These are phyloP conservation scores for Aspergillus sparsus DNA, from an alignment of 495 filamentous ascomycete genomes.

Conservation along the genomic window DNA sequence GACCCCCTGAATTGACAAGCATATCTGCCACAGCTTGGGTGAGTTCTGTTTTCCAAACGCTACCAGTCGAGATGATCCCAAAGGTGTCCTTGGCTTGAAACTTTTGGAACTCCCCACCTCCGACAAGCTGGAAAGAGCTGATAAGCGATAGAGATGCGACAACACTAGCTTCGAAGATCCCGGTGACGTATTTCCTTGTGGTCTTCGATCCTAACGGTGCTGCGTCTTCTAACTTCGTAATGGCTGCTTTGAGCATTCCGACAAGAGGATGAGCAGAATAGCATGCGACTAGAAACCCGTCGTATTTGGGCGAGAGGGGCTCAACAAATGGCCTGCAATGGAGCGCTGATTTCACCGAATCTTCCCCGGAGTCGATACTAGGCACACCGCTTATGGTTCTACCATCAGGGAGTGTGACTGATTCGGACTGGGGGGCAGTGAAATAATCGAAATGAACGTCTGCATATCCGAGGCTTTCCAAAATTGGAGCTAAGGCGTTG, in stretches of 20 bases:
- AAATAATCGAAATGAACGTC: constrained; percentile 57
- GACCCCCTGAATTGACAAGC: constrained; percentile 49
- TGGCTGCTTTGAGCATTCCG: constrained; percentile 50
- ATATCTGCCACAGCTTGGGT: constrained; percentile 56
- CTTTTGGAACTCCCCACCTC: constrained; percentile 27
- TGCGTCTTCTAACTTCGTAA: constrained; percentile 28
- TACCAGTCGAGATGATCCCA: constrained; percentile 88
- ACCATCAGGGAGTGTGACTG: constrained; percentile 33
- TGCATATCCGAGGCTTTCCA: constrained; percentile 51
- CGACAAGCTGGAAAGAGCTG: constrained; percentile 42
- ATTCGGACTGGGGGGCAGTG: constrained; percentile 49
- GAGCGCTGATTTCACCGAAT: constrained; percentile 54
- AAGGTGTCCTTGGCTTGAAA: constrained; percentile 57
- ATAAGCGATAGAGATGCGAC: constrained; percentile 53
- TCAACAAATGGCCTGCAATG: constrained; percentile 60
- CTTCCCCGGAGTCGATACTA: constrained; percentile 52
- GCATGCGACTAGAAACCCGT: constrained; percentile 84
- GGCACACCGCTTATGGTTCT: constrained; percentile 33
- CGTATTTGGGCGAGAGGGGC: constrained; percentile 54
- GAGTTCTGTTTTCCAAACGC: constrained; percentile 75
- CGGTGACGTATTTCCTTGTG: constrained; percentile 61
- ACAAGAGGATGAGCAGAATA: constrained; percentile 88
- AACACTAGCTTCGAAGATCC: constrained; percentile 86
- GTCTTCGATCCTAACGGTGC: constrained; percentile 14
- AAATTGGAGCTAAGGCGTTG: constrained; percentile 63